Percentiles rank a stretch among this genome's conserved stretches.
phyloP scores from a whole-genome alignment of 345 rosid genomes.

The Syzygium jambos region DNA sequence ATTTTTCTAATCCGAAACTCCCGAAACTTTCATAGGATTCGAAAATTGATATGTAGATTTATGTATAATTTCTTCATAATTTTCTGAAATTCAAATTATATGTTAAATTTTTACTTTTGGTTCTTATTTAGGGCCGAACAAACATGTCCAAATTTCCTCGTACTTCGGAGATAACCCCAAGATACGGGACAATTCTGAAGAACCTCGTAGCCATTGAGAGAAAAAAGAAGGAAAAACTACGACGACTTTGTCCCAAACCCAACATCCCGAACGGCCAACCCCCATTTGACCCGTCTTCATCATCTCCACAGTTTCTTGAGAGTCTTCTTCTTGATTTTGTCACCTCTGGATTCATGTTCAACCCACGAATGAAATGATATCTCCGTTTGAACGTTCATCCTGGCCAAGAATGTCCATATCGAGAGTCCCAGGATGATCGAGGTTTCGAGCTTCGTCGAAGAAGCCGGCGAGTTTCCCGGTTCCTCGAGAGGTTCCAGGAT shows the following conservation, averaged over 20 bases:
- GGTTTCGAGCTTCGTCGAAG: slow-evolving; percentile 29
- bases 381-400: neutral
- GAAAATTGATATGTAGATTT: neutral
- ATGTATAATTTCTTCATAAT: neutral
- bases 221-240: neutral
- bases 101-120: neutral
- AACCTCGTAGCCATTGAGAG: neutral
- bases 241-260: neutral
- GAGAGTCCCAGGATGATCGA: neutral
- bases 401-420: neutral
- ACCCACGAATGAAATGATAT: neutral
- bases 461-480: slow-evolving; percentile 4
- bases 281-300: neutral
- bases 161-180: neutral
- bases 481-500: slow-evolving; percentile 7
- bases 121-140: neutral
- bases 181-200: neutral
- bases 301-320: neutral
- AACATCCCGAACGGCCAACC: neutral
- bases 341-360: neutral
- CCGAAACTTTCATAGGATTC: neutral
- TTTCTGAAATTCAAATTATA: neutral
- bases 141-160: neutral
- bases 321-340: neutral
- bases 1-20: neutral